Conservation (phyloP, 1,139 yeast genomes). For the Kodamaea derodonti region DNA sequence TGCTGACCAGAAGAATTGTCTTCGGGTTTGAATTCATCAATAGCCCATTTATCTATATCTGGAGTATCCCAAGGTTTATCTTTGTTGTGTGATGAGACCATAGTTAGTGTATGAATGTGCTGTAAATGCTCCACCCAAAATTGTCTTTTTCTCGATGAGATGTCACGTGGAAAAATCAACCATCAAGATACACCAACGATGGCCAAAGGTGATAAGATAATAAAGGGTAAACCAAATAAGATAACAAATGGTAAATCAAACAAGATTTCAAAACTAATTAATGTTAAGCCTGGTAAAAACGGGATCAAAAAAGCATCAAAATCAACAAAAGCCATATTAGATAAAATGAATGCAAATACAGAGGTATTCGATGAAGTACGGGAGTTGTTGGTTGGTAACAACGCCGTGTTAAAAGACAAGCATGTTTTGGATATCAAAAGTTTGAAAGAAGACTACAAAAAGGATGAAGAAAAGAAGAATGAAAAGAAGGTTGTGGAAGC, state of each 20-base stretch:
- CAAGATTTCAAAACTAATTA: not conserved
- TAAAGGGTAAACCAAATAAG: no score
- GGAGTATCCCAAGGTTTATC: slow-evolving; percentile 99
- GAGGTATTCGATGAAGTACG: slow-evolving; percentile 37
- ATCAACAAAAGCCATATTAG: slow-evolving; percentile 37
- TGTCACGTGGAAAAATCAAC: no score
- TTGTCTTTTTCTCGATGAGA: no score
- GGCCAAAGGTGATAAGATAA: no score
- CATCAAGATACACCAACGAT: no score
- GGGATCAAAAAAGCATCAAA: slow-evolving; percentile 21
- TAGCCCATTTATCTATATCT: slow-evolving; percentile 90
- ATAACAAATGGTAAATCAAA: no score
- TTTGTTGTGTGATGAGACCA: slow-evolving; percentile 90
- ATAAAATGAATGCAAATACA: slow-evolving; percentile 39
- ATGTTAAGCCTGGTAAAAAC: slow-evolving; percentile 4
- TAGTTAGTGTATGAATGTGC: no score
- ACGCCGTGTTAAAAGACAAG: slow-evolving; percentile 10
- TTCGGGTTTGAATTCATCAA: slow-evolving; percentile 85
- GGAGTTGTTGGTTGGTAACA: slow-evolving; percentile 13
- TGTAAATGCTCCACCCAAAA: no score
- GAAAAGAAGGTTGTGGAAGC: slow-evolving; percentile 43
- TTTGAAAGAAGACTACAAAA: slow-evolving; percentile 40
- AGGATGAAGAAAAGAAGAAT: slow-evolving; percentile 34
- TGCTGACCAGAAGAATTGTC: slow-evolving; percentile 83
- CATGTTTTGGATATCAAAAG: slow-evolving; percentile 31